Evolutionary conservation across 2,329 filamentous ascomycete genomes (phyloP), one percentile per base, ranked within the genome.

Genomic region (Fusarium sp.): DNA sequence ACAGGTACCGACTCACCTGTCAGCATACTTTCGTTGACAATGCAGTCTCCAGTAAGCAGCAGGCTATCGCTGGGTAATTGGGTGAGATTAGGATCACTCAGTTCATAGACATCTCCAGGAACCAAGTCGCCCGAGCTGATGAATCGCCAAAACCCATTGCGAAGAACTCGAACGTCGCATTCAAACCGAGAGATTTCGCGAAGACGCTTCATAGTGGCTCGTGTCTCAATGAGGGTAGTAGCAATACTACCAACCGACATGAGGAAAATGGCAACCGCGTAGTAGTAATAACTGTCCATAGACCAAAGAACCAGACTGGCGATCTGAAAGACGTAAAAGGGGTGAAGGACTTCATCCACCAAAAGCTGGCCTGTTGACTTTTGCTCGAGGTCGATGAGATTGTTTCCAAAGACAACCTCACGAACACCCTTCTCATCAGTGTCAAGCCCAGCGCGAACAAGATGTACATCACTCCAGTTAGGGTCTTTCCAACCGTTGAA

Each of bases 21-120:
- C 32, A 99, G 85, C 95, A 99, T 99, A 78, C 95, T 98, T 78
- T 99, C 95, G 72, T 99, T 99, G 65, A 99, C 93, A 62, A 99
- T 98, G 72, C 93, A 97, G 77, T 99, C 96, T 36, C 95, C 96
- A 48, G 91, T 92, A 0, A 99, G 83, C 6, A 99, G 80, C 31
- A 99, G 80, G 75, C 94, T 96, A 75, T 99, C 95, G 71, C 92
- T 95, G 1, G 95, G 95, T 61, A 98, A 91, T 69, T 96, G 91
- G 4, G 86, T 86, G 25, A 99, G 81, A 13, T 89, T 92, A 2
- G 95, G 95, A 75, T 99, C 96, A 54, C 94, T 97, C 45, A 99
- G 86, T 80, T 99, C 95, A 77, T 97, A 99, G 7, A 99, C 89
- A 74, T 99, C 95, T 29, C 95, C 95, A 2, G 96, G 95, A 9